Conservation (phyloP, 768 basidiomycete genomes). For the Mycena pura region DNA sequence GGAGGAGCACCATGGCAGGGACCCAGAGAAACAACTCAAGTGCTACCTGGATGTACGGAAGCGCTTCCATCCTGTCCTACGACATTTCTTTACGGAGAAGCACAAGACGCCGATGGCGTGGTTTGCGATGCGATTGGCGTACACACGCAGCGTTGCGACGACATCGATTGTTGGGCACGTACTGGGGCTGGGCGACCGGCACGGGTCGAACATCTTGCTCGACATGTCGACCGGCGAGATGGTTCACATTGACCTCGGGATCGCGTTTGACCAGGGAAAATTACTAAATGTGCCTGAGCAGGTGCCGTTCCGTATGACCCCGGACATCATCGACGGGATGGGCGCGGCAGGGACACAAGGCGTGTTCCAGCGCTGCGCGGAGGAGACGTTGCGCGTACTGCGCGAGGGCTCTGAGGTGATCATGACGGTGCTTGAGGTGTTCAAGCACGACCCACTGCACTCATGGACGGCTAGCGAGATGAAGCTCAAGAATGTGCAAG, state of each 20-base stretch:
- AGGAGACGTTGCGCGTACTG: constrained; percentile 92
- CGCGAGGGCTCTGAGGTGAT: constrained; percentile 86
- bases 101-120: constrained; percentile 89
- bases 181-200: constrained; percentile 92
- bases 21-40: constrained; percentile 34
- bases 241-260: constrained; percentile 95
- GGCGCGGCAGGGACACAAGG: constrained; percentile 90
- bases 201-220: constrained; percentile 90
- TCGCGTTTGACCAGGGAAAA: constrained; percentile 97
- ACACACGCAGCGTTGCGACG: constrained; percentile 91
- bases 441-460: constrained; percentile 95
- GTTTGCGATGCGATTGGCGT: constrained; percentile 90
- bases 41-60: constrained; percentile 45
- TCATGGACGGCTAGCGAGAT: constrained; percentile 86
- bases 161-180: constrained; percentile 94
- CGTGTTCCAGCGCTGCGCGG: constrained; percentile 93
- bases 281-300: constrained; percentile 79
- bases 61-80: constrained; percentile 83
- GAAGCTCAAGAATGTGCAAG: constrained; percentile 72
- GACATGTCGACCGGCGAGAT: constrained; percentile 85
- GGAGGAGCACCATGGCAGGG: constrained; percentile 34
- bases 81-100: constrained; percentile 91
- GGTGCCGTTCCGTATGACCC: constrained; percentile 95
- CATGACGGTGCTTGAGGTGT: constrained; percentile 95
- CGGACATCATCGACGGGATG: constrained; percentile 94